These are phyloP conservation scores for Backusella morwellensis DNA, from an alignment of 192 early-diverging fungal genomes.

Conservation along the genomic window DNA sequence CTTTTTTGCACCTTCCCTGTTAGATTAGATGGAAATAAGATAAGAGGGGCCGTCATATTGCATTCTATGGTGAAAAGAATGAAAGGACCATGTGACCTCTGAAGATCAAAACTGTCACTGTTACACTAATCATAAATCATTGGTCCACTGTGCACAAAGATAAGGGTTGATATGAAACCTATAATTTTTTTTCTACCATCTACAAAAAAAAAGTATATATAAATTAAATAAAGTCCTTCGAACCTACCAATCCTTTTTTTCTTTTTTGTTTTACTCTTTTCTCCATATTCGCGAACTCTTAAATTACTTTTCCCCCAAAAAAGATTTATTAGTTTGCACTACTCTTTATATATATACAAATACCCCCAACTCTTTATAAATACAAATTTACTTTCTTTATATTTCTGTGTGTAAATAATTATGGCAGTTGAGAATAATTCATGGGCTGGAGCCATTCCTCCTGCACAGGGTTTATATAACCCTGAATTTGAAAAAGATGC, in stretches of 20 bases:
- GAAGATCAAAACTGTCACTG: conserved; percentile 1
- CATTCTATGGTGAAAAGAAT: not conserved
- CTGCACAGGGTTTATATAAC: conserved; percentile 85
- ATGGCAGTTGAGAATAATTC: conserved; percentile 38
- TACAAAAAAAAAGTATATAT: not conserved
- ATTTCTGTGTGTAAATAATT: conserved; percentile 1
- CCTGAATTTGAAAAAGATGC: conserved; percentile 90
- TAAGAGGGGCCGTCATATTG: not conserved
- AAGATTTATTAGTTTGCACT: conserved; percentile 6
- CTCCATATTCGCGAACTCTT: conserved; percentile 1
- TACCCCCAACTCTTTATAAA: conserved; percentile 6
- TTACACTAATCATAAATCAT: conserved; percentile 12
- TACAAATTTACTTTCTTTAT: not conserved
- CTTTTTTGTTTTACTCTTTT: conserved; percentile 8
- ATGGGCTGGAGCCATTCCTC: conserved; percentile 86
- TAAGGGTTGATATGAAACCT: conserved; percentile 21
- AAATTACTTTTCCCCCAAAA: conserved; percentile 11
- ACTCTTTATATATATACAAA: not conserved
- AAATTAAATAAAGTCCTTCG: not conserved
- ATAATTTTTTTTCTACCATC: conserved; percentile 9
- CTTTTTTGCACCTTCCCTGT: not conserved
- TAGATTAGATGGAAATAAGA: not conserved
- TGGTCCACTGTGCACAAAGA: conserved; percentile 19
- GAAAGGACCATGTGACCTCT: conserved; percentile 1
- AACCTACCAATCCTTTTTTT: not conserved